These are phyloP conservation scores for Aspergillus ostianus DNA, from an alignment of 495 filamentous ascomycete species.

Conservation along the genomic window DNA sequence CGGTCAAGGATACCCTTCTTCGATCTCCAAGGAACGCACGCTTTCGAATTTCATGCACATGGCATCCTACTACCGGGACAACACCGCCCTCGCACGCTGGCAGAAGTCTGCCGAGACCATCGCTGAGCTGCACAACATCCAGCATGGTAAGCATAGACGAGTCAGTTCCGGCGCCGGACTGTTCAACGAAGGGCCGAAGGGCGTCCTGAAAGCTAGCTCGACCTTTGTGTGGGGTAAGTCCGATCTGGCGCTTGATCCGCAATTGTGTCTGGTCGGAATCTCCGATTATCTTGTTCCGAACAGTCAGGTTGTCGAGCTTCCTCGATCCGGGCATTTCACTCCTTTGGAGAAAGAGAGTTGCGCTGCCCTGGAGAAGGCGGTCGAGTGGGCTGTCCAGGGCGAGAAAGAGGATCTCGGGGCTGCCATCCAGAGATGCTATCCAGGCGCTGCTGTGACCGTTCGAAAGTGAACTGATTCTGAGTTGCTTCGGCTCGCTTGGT, in stretches of 20 bases:
- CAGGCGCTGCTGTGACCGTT: conserved; percentile 31
- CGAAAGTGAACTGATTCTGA: conserved; percentile 24
- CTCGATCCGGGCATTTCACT: conserved; percentile 41
- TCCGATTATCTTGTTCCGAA: conserved; percentile 37
- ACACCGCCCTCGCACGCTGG: conserved; percentile 38
- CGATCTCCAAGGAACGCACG: conserved; percentile 24
- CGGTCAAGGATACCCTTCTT: conserved; percentile 34
- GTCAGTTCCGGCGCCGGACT: conserved; percentile 40
- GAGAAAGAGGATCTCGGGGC: conserved; percentile 35
- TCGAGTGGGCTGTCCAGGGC: conserved; percentile 40
- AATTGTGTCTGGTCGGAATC: conserved; percentile 44
- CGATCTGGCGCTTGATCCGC: conserved; percentile 39
- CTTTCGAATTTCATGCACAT: conserved; percentile 40
- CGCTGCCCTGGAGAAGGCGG: conserved; percentile 29
- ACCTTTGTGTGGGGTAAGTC: conserved; percentile 54
- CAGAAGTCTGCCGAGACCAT: conserved; percentile 49
- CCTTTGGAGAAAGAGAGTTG: conserved; percentile 41
- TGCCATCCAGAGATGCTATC: conserved; percentile 30
- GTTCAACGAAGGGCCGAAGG: conserved; percentile 44
- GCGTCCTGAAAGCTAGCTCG: conserved; percentile 44
- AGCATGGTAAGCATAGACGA: conserved; percentile 24
- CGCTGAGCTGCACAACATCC: conserved; percentile 40
- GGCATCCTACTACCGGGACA: conserved; percentile 51
- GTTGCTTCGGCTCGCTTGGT: neutral
- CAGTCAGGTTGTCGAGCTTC: conserved; percentile 43